Percentiles rank a stretch among this genome's conserved stretches.
These are phyloP conservation scores for Helotiales sp. DNA, from an alignment of 2,329 filamentous ascomycete genomes.

Conservation along the genomic window DNA sequence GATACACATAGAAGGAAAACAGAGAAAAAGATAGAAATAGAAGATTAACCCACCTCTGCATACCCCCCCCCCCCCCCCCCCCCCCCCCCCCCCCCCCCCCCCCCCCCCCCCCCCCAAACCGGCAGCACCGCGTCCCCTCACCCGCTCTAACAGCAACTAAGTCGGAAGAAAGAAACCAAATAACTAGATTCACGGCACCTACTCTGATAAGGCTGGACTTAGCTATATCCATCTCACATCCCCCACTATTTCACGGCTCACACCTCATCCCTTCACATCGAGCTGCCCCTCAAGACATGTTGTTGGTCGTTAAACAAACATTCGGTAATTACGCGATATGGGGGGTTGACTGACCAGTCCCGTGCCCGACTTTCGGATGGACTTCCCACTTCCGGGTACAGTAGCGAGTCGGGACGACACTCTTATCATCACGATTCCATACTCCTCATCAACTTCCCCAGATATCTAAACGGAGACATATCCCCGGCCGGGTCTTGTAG, in stretches of 20 bases:
- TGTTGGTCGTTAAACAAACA: constrained; percentile 4
- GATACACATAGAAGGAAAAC: too few relatives aligned
- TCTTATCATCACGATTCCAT: constrained; percentile 5
- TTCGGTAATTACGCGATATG: constrained; percentile 3
- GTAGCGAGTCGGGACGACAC: neutral
- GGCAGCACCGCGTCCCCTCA: too few relatives aligned
- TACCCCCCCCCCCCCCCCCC: too few relatives aligned
- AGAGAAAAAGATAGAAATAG: too few relatives aligned
- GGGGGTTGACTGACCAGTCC: neutral
- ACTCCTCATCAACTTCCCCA: neutral
- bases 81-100: constrained; percentile 48
- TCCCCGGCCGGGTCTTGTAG: neutral
- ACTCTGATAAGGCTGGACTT: neutral
- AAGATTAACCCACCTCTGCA: too few relatives aligned
- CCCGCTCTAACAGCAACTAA: too few relatives aligned
- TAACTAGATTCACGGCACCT: neutral
- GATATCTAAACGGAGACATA: neutral
- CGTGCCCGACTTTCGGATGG: neutral
- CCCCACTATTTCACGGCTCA: neutral
- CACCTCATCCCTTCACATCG: neutral
- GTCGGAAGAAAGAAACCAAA: neutral
- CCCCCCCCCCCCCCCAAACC: constrained; percentile 59
- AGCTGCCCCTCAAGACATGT: neutral
- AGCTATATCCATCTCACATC: neutral
- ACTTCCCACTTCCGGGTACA: constrained; percentile 10